These are phyloP conservation scores for Neonectria coccinea DNA, from an alignment of 2,329 filamentous ascomycete genomes.

Conservation along the genomic window DNA sequence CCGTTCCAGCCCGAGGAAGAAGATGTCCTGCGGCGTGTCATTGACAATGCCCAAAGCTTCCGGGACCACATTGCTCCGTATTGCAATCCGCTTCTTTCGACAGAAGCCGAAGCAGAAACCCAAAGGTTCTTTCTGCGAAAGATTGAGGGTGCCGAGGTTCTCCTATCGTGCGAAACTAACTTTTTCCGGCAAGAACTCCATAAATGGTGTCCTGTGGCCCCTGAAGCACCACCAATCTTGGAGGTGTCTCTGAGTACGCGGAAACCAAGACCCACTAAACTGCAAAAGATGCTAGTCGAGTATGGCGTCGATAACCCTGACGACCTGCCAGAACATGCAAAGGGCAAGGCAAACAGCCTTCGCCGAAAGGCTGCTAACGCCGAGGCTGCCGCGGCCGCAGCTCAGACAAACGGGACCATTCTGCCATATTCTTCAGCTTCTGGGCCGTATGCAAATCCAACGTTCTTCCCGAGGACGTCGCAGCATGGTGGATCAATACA, in stretches of 20 bases:
- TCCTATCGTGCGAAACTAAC: conserved; percentile 94
- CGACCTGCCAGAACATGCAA: conserved; percentile 84
- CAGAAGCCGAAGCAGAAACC: conserved; percentile 86
- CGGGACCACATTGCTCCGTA: conserved; percentile 83
- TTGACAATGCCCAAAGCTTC: conserved; percentile 86
- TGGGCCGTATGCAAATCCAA: conserved; percentile 42
- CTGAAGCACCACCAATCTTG: conserved; percentile 84
- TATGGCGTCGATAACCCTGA: conserved; percentile 91
- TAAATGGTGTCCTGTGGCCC: conserved; percentile 92
- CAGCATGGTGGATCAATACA: conserved; percentile 30
- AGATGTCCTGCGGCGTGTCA: conserved; percentile 84
- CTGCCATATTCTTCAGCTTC: conserved; percentile 37
- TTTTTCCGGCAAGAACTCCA: conserved; percentile 96
- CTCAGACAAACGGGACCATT: conserved; percentile 37
- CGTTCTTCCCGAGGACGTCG: conserved; percentile 42
- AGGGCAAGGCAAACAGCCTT: conserved; percentile 79
- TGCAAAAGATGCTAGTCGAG: conserved; percentile 92
- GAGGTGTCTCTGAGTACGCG: conserved; percentile 91
- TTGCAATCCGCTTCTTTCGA: conserved; percentile 84
- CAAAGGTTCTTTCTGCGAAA: conserved; percentile 97
- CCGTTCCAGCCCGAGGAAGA: conserved; percentile 98
- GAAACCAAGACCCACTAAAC: conserved; percentile 95
- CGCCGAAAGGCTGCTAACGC: conserved; percentile 78
- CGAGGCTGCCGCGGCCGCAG: conserved; percentile 60
- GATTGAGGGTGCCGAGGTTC: conserved; percentile 94